phyloP scores from a whole-genome alignment of 768 basidiomycete genomes.

The Leccinum boreale region DNA sequence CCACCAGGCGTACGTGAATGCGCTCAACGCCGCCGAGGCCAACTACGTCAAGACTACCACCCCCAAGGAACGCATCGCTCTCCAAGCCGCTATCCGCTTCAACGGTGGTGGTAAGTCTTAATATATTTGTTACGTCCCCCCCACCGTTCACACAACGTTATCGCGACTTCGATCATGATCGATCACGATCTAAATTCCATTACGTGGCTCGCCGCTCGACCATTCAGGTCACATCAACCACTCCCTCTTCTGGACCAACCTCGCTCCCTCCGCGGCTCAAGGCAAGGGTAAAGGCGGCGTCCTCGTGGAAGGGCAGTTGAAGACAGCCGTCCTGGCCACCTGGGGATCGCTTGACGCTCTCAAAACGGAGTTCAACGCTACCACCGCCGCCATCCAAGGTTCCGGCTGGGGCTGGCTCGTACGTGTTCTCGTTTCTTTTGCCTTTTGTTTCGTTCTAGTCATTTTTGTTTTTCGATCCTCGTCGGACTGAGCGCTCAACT shows the following conservation, averaged over 20 bases:
- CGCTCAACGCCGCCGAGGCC: conserved; percentile 85
- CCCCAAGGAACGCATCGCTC: conserved; percentile 78
- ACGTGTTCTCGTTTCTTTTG: conserved; percentile 2
- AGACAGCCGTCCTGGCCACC: conserved; percentile 52
- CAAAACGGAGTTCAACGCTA: conserved; percentile 79
- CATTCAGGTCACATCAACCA: conserved; percentile 82
- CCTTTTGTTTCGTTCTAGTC: not conserved
- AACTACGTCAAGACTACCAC: conserved; percentile 63
- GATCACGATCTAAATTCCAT: not conserved
- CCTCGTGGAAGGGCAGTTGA: conserved; percentile 62
- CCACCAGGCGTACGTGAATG: conserved; percentile 92
- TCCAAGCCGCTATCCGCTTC: conserved; percentile 92
- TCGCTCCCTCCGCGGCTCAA: conserved; percentile 58
- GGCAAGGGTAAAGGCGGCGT: conserved; percentile 59
- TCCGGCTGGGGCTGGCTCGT: conserved; percentile 98
- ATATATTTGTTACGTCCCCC: not conserved
- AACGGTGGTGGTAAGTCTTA: conserved; percentile 82
- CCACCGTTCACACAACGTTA: not conserved
- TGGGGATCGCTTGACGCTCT: conserved; percentile 74
- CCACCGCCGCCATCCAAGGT: conserved; percentile 85
- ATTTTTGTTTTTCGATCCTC: conserved; percentile 27
- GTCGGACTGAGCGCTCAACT: not conserved
- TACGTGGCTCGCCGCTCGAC: not conserved
- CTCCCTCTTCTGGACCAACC: conserved; percentile 95
- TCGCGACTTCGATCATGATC: conserved; percentile 11